These are phyloP conservation scores for Boletus bicolor DNA, from an alignment of 768 basidiomycete species.

Conservation along the genomic window DNA sequence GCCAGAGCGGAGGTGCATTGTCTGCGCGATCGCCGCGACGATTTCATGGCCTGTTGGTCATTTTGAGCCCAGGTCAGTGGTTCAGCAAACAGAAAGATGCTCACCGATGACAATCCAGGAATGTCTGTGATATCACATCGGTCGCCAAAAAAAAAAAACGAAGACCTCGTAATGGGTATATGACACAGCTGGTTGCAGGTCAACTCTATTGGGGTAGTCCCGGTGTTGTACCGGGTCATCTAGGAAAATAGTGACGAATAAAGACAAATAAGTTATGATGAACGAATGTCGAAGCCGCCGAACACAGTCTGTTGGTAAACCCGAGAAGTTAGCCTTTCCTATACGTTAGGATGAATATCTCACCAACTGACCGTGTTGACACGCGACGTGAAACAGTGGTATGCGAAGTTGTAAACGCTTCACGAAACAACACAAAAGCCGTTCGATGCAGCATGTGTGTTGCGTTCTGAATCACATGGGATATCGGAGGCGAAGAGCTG, in stretches of 20 bases:
- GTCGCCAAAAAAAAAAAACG: background rate
- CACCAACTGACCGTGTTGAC: background rate
- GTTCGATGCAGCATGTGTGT: background rate
- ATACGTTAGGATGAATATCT: background rate
- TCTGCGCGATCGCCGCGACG: conserved; percentile 81
- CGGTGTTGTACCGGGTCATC: background rate
- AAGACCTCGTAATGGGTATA: conserved; percentile 10
- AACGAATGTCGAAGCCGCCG: conserved; percentile 6
- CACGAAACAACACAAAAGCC: conserved; percentile 6
- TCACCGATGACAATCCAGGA: conserved; percentile 34
- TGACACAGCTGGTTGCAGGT: background rate
- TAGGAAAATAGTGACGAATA: conserved; percentile 10
- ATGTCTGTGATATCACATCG: conserved; percentile 7
- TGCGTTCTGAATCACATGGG: background rate
- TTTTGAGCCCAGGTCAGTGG: background rate
- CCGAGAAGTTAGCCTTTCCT: background rate
- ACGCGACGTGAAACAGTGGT: background rate
- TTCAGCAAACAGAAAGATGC: background rate
- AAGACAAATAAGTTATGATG: conserved; percentile 2
- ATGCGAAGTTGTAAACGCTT: background rate
- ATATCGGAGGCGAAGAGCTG: background rate
- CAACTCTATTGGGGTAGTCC: background rate
- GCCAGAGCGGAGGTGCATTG: conserved; percentile 68
- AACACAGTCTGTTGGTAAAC: background rate
- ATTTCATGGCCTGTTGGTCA: conserved; percentile 69